Base-by-base conservation (phyloP, 129 eudicot genomes). In the Lactuca sativa region DNA sequence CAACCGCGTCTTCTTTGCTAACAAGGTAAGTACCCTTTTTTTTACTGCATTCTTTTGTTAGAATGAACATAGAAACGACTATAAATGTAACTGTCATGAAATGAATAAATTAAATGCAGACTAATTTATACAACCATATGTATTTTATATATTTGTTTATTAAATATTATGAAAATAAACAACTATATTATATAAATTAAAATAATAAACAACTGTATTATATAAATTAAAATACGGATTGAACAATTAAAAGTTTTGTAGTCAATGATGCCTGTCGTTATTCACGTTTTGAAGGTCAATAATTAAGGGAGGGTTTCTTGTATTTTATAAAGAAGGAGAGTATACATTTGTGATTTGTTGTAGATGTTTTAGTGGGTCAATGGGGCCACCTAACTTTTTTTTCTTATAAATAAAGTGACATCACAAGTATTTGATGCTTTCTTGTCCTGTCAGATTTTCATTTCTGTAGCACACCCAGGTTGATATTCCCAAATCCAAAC, bases 1-100 rank as follows among this genome's bases (percentile, higher is more conserved):
- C 34, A 56, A 86, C 55, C 97, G 97, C 13, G 53, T 92, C 71
- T 92, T 92, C 87, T 92, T 92, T 56, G 47, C 87, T n/a, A 88
- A 92, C 81, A 75, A 86, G 97, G 97, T 92, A 83, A 64, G 30
- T 12, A 4, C 5, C 7, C 2, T 14, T 55, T 51, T 7, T 57
- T 8, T 17, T 5, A 9, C 34, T 57, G 12, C 1, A 4, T 6
- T 16, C 30, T 7, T 70, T 9, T 47, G 13, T 56, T 62, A 1
- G 67, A 11, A 52, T 17, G 36, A 32, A 33, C 7, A 49, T 25
- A 57, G 52, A 47, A 47, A 47, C 4, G n/a, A 47, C 52, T 12
- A 47, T 11, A 47, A 11, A 47, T 47, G 52, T 47, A 47, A 47
- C 52, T 47, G 52, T 47, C 15, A 1, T 2, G 12, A 43, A 43